Conservation (phyloP, 257 asterid genomes). For the Linaria vulgaris region DNA sequence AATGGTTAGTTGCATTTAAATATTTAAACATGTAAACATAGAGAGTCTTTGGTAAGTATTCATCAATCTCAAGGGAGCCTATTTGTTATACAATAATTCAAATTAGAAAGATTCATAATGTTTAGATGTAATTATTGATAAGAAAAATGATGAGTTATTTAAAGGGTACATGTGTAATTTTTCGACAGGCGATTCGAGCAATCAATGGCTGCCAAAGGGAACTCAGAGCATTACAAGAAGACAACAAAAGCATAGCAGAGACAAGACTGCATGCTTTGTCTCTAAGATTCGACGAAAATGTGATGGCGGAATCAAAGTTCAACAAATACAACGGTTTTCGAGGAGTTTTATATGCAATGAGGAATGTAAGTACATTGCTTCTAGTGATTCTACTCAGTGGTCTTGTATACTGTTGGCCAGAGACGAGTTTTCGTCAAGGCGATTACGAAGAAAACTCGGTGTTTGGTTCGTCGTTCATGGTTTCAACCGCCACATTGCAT, state of each 20-base stretch:
- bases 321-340: slow-evolving; percentile 69
- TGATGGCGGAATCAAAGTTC: slow-evolving; percentile 50
- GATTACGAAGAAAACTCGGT: slow-evolving; percentile 37
- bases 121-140: too few relatives aligned
- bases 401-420: slow-evolving; percentile 67
- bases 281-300: slow-evolving; percentile 48
- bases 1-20: too few relatives aligned
- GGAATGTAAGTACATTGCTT: slow-evolving; percentile 67
- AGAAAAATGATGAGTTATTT: background rate
- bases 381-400: slow-evolving; percentile 59
- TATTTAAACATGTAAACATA: too few relatives aligned
- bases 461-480: slow-evolving; percentile 41
- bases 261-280: slow-evolving; percentile 49
- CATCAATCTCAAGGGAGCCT: too few relatives aligned
- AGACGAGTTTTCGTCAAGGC: slow-evolving; percentile 45
- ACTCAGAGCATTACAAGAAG: slow-evolving; percentile 54
- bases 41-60: too few relatives aligned
- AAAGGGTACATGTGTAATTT: background rate
- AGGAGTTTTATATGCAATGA: slow-evolving; percentile 70
- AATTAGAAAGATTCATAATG: too few relatives aligned
- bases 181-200: slow-evolving; percentile 56
- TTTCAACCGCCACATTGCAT: slow-evolving; percentile 56
- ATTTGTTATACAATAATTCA: too few relatives aligned
- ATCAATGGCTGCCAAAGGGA: slow-evolving; percentile 64
- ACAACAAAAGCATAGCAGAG: slow-evolving; percentile 58